Conservation (phyloP, 2,329 filamentous ascomycete genomes). For the Pyricularia sp. region DNA sequence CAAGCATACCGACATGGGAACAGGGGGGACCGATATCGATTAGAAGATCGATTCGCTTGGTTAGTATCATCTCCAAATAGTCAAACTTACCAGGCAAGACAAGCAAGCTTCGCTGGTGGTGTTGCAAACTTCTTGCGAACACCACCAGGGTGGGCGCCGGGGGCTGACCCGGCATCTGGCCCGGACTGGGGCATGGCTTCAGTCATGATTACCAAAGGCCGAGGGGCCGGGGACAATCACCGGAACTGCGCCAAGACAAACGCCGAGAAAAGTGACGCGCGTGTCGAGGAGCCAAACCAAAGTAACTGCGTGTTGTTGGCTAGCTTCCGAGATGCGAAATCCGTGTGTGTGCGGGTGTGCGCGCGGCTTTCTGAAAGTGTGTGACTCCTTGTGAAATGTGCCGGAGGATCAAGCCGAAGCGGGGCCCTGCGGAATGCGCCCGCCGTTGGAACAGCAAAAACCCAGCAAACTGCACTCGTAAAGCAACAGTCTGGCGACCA, state of each 20-base stretch:
- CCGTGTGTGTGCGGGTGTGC: neutral
- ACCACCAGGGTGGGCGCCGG: neutral
- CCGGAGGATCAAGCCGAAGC: neutral
- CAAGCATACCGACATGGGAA: neutral
- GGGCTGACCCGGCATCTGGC: neutral
- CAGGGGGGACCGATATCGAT: neutral
- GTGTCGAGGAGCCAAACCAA: neutral
- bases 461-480: neutral
- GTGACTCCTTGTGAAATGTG: neutral
- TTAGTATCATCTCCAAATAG: neutral
- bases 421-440: neutral
- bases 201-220: neutral
- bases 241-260: neutral
- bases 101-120: constrained; percentile 37
- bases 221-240: neutral
- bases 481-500: neutral
- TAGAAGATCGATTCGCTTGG: neutral
- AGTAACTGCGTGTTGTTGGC: neutral
- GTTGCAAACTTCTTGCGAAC: constrained; percentile 26
- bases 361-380: neutral
- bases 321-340: neutral
- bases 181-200: constrained; percentile 7
- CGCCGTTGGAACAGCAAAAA: neutral
- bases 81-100: constrained; percentile 31
- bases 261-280: neutral